These are phyloP conservation scores for Guadua angustifolia DNA, from an alignment of 176 grass and related monocot genomes.

Conservation along the genomic window DNA sequence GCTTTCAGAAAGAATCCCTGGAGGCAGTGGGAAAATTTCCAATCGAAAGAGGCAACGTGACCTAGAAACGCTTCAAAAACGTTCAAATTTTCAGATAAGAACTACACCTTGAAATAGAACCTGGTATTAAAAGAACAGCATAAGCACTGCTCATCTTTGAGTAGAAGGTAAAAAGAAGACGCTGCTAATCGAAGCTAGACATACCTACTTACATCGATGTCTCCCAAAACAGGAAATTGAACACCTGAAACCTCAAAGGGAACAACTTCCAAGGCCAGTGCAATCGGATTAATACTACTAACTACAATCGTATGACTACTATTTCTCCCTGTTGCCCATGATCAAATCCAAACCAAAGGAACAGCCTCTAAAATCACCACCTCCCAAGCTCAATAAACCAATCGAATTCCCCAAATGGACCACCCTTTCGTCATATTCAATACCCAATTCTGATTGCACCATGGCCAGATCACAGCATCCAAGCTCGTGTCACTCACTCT, in stretches of 20 bases:
- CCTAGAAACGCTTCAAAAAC: background rate
- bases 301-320: background rate
- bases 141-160: background rate
- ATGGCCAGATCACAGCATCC: background rate
- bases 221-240: background rate
- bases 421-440: background rate
- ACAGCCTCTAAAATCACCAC: background rate
- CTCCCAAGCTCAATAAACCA: background rate
- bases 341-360: background rate
- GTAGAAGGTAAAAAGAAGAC: background rate
- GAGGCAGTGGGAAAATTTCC: background rate
- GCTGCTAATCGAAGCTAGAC: constrained; percentile 26
- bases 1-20: constrained; percentile 37
- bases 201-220: background rate
- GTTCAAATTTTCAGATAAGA: background rate
- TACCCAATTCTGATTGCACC: background rate
- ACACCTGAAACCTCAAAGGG: background rate
- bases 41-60: constrained; percentile 1
- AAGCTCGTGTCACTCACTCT: background rate
- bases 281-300: background rate
- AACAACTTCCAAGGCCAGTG: background rate
- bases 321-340: background rate
- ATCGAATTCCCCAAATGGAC: background rate
- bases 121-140: constrained; percentile 28
- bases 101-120: background rate